A percentile compares a stretch with the other conserved stretches of the same genome.
Conservation (phyloP, 2,329 filamentous ascomycete genomes). For the Aspergillus phoenicis region DNA sequence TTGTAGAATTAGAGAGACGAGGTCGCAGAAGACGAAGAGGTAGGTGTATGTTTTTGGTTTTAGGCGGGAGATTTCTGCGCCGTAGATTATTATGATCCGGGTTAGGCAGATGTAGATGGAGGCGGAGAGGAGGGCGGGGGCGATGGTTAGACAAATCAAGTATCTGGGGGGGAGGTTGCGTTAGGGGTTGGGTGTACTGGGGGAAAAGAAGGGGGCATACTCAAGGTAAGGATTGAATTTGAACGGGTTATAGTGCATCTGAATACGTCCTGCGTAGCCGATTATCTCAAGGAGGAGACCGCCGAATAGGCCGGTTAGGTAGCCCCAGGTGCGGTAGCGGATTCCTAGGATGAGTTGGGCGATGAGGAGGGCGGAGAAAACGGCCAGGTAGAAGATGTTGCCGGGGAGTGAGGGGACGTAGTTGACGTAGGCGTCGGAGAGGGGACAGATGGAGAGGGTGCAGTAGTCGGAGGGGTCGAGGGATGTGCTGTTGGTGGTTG, state of each 20-base stretch:
- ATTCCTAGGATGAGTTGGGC: conserved; percentile 47
- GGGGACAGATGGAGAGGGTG: conserved; percentile 40
- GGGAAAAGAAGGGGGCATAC: too few relatives aligned
- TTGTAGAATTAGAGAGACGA: conserved; percentile 64
- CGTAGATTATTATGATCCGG: conserved; percentile 38
- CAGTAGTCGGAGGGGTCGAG: conserved; percentile 28
- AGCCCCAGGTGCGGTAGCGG: conserved; percentile 53
- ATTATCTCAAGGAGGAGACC: conserved; percentile 60
- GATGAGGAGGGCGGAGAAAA: conserved; percentile 53
- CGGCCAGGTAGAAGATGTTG: conserved; percentile 55
- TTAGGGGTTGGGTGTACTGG: too few relatives aligned
- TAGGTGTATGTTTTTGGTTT: conserved; percentile 36
- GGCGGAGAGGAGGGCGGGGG: conserved; percentile 65
- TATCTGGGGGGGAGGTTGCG: too few relatives aligned
- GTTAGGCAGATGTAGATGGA: conserved; percentile 62
- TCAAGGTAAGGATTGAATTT: conserved; percentile 46
- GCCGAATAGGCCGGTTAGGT: conserved; percentile 56
- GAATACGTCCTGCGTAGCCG: conserved; percentile 62
- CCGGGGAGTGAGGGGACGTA: conserved; percentile 59
- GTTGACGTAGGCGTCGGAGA: conserved; percentile 48
- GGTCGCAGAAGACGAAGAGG: conserved; percentile 64
- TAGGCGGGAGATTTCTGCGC: conserved; percentile 36
- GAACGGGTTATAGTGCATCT: conserved; percentile 56
- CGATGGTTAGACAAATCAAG: conserved; percentile 65
- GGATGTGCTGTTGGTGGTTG: neutral